Percentiles rank a stretch among this genome's conserved stretches.
These are phyloP conservation scores for Helminthosporium solani DNA, from an alignment of 2,329 filamentous ascomycete genomes.

Conservation along the genomic window DNA sequence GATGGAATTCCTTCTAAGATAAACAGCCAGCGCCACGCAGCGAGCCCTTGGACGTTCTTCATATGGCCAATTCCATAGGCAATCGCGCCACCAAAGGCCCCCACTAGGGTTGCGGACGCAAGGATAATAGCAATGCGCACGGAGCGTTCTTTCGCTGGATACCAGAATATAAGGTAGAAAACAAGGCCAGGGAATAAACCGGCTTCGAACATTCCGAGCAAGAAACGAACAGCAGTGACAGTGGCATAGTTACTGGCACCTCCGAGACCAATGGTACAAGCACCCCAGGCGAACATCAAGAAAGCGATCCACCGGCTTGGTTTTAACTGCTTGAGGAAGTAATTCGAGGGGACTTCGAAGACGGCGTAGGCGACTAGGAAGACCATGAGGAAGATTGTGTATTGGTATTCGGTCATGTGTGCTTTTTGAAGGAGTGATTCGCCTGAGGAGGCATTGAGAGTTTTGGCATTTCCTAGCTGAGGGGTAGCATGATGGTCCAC, in stretches of 20 bases:
- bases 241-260: constrained; percentile 45
- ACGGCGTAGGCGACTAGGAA: constrained; percentile 39
- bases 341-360: constrained; percentile 57
- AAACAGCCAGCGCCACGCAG: constrained; percentile 35
- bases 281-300: constrained; percentile 51
- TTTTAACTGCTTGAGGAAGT: constrained; percentile 59
- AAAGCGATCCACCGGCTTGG: constrained; percentile 43
- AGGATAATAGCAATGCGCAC: constrained; percentile 61
- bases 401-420: constrained; percentile 62
- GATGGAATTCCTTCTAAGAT: constrained; percentile 29
- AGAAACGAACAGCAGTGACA: constrained; percentile 45
- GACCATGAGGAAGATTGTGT: constrained; percentile 28
- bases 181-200: constrained; percentile 38
- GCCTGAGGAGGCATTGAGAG: constrained; percentile 60
- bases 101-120: constrained; percentile 57
- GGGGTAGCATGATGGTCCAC: no score
- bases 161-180: constrained; percentile 60
- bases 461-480: constrained; percentile 45
- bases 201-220: constrained; percentile 38
- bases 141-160: constrained; percentile 56
- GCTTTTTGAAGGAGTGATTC: constrained; percentile 65
- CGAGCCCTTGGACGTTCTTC: constrained; percentile 35
- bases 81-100: constrained; percentile 57
- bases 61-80: constrained; percentile 55
- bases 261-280: constrained; percentile 48